Percentiles rank a stretch among this genome's conserved stretches.
Conservation (phyloP, 495 filamentous ascomycete species). For the Xylaria bambusicola region DNA sequence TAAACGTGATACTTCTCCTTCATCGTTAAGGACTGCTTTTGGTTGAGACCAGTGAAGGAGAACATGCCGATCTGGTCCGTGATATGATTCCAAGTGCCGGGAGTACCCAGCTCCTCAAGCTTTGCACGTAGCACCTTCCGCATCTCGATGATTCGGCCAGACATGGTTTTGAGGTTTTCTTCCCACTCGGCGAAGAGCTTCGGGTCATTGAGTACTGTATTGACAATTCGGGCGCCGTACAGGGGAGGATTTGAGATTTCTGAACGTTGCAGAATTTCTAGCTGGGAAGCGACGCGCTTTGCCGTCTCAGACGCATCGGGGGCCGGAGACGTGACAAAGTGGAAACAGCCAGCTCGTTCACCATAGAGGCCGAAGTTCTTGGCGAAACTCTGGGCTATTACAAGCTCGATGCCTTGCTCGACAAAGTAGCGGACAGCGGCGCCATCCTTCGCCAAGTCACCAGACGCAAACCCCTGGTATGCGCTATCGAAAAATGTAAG, state of each 20-base stretch:
- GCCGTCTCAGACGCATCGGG: conserved; percentile 63
- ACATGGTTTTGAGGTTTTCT: conserved; percentile 89
- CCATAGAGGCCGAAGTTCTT: conserved; percentile 99
- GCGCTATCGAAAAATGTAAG: conserved; percentile 99
- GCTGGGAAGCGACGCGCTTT: conserved; percentile 75
- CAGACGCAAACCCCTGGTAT: conserved; percentile 98
- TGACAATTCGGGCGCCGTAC: conserved; percentile 89
- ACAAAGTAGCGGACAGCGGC: conserved; percentile 93
- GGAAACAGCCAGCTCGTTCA: conserved; percentile 94
- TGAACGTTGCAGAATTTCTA: conserved; percentile 91
- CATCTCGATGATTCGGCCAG: conserved; percentile 90
- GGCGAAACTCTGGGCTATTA: conserved; percentile 93
- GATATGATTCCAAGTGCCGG: conserved; percentile 94
- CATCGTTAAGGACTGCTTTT: conserved; percentile 81
- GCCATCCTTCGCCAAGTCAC: conserved; percentile 79
- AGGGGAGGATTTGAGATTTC: conserved; percentile 97
- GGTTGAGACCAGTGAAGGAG: conserved; percentile 88
- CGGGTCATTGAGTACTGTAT: conserved; percentile 77
- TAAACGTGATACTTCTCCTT: conserved; percentile 86
- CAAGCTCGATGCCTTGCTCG: conserved; percentile 91
- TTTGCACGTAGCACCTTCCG: conserved; percentile 70
- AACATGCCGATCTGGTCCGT: conserved; percentile 99
- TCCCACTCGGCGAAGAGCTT: conserved; percentile 91
- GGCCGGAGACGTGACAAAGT: conserved; percentile 79
- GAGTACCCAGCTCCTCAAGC: conserved; percentile 79